Percentiles rank a stretch among this genome's conserved stretches.
Conservation (phyloP, 129 eudicot species). For the Rutidosis leptorrhynchoides region DNA sequence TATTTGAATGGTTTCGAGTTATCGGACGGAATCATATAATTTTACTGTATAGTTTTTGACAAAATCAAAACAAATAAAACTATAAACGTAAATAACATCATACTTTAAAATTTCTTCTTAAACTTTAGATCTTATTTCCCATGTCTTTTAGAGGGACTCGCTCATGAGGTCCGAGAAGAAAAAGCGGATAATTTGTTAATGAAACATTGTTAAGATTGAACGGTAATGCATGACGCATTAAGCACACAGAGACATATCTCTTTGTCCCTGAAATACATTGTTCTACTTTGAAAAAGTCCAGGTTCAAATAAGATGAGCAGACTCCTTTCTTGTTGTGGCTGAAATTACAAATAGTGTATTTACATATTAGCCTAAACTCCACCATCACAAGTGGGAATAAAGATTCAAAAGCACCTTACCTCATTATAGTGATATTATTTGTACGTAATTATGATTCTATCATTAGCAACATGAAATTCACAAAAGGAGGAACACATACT, state of each 20-base stretch:
- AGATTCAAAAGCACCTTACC: conserved; percentile 38
- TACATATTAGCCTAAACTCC: background rate
- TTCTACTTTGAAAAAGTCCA: conserved; percentile 70
- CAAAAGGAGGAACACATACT: too few species aligned
- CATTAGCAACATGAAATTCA: conserved; percentile 68
- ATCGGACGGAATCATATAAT: too few species aligned
- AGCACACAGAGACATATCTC: conserved; percentile 44
- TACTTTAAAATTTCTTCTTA: too few species aligned
- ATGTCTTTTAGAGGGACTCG: background rate
- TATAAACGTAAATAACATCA: too few species aligned
- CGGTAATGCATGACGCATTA: background rate
- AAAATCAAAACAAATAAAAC: too few species aligned
- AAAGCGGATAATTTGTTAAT: background rate
- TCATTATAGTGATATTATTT: conserved; percentile 83
- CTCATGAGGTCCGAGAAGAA: background rate
- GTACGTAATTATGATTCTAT: conserved; percentile 89
- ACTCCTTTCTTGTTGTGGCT: conserved; percentile 89
- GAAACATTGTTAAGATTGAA: background rate
- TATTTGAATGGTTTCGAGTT: too few species aligned
- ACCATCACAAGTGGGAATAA: conserved; percentile 6
- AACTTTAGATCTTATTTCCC: background rate
- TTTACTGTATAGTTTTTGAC: too few species aligned
- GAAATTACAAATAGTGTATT: conserved; percentile 22
- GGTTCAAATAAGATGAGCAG: conserved; percentile 69
- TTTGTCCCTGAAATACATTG: conserved; percentile 95